These are phyloP conservation scores for Kurtzmaniella quercitrusa DNA, from an alignment of 1,139 yeast species.

Conservation along the genomic window DNA sequence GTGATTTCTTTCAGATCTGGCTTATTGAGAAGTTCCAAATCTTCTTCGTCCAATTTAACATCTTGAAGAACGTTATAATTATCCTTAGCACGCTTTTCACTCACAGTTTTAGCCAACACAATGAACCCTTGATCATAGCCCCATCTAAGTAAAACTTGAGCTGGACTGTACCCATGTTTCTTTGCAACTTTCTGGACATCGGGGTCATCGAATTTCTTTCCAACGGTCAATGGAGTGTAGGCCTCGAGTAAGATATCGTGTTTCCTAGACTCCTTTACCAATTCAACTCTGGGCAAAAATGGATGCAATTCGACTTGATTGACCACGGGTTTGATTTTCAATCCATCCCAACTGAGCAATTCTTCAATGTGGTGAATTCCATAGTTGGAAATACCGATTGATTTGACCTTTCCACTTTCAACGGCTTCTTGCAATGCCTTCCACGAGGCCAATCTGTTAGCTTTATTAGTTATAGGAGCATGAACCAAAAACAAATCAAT, in stretches of 20 bases:
- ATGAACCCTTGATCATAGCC: slow-evolving; percentile 39
- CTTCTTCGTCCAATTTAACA: slow-evolving; percentile 8
- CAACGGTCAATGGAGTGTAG: slow-evolving; percentile 37
- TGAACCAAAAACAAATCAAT: slow-evolving; percentile 56
- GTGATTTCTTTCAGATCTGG: not conserved
- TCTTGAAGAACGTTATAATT: slow-evolving; percentile 8
- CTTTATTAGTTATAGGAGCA: slow-evolving; percentile 54
- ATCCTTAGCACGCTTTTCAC: not conserved
- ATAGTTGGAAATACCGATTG: slow-evolving; percentile 68
- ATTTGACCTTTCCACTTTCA: slow-evolving; percentile 48
- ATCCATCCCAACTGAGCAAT: slow-evolving; percentile 48
- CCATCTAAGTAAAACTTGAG: slow-evolving; percentile 36
- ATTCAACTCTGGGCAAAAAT: slow-evolving; percentile 65
- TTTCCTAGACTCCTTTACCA: slow-evolving; percentile 48
- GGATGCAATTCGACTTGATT: slow-evolving; percentile 73
- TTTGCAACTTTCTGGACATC: slow-evolving; percentile 15
- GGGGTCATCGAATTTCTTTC: slow-evolving; percentile 21
- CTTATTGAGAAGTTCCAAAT: not conserved
- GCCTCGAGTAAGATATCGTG: slow-evolving; percentile 31
- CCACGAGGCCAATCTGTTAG: slow-evolving; percentile 50
- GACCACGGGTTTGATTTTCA: slow-evolving; percentile 51
- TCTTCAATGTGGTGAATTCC: slow-evolving; percentile 61
- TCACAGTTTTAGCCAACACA: slow-evolving; percentile 35
- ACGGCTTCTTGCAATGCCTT: slow-evolving; percentile 63
- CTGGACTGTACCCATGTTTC: slow-evolving; percentile 24